Percentiles rank a stretch among this genome's conserved stretches.
These are phyloP conservation scores for Lepidium campestre DNA, from an alignment of 441 rosid genomes.

Conservation along the genomic window DNA sequence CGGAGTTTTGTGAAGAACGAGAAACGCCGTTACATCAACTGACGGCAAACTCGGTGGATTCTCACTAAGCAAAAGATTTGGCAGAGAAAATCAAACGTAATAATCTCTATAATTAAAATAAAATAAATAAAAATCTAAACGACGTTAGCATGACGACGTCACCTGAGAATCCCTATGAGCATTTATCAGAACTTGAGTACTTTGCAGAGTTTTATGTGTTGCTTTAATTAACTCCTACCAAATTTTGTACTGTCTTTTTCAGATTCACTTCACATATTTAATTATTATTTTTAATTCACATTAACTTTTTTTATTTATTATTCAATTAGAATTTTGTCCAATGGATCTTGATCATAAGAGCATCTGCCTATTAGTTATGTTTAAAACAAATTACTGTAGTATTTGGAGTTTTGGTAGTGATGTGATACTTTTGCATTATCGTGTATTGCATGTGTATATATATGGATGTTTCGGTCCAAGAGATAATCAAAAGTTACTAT, in stretches of 20 bases:
- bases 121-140: neutral
- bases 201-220: neutral
- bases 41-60: constrained; percentile 34
- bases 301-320: neutral
- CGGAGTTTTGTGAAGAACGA: constrained; percentile 28
- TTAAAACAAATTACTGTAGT: too few species aligned
- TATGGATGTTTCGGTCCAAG: neutral
- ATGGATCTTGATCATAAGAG: too few species aligned
- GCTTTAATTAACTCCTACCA: constrained; percentile 9
- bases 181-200: constrained; percentile 13
- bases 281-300: neutral
- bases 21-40: constrained; percentile 32
- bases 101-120: neutral
- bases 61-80: constrained; percentile 41
- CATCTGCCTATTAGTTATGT: too few species aligned
- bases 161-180: constrained; percentile 26
- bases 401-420: too few species aligned
- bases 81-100: constrained; percentile 21
- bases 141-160: constrained; percentile 40
- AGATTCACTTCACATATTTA: neutral
- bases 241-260: neutral
- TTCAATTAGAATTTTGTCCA: too few species aligned
- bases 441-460: neutral
- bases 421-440: too few species aligned
- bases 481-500: neutral